Percentiles rank a stretch among this genome's conserved stretches.
Evolutionary conservation across 2,329 filamentous ascomycete species (phyloP).

Genomic region (Emmonsiellopsis sp.): DNA sequence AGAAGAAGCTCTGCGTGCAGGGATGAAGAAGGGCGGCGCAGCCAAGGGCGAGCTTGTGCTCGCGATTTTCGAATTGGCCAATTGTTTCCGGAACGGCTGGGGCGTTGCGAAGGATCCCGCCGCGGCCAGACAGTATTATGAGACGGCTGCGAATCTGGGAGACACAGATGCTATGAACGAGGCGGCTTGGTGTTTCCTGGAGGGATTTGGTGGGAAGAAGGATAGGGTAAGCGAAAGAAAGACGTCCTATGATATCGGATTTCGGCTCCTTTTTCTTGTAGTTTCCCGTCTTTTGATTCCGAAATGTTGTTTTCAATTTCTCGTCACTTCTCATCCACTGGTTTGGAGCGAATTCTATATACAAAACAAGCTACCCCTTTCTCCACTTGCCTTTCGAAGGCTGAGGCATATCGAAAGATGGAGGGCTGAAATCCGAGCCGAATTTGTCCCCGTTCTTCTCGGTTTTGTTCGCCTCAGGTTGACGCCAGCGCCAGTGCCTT

Average conservation of each 20-base stretch:
- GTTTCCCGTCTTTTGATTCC: background rate
- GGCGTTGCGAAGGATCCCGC: conserved; percentile 77
- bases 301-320: background rate
- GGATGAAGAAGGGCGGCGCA: conserved; percentile 84
- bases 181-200: conserved; percentile 86
- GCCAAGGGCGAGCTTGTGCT: conserved; percentile 95
- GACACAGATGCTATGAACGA: conserved; percentile 98
- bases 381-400: too few species aligned
- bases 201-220: conserved; percentile 96
- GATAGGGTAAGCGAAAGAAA: conserved; percentile 69
- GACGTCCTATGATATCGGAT: too few species aligned
- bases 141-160: conserved; percentile 91
- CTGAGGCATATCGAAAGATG: too few species aligned
- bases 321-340: background rate
- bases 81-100: conserved; percentile 84
- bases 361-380: too few species aligned
- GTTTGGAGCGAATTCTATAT: too few species aligned
- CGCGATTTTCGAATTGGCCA: conserved; percentile 80
- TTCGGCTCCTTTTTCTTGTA: too few species aligned
- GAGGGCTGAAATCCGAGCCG: background rate
- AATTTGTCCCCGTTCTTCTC: background rate
- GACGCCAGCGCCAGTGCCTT: conserved; percentile 1
- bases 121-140: conserved; percentile 86
- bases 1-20: conserved; percentile 71
- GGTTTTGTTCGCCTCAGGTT: too few species aligned